Evolutionary conservation across 768 basidiomycete species (phyloP).

Genomic region (Macrocybe gigantea): DNA sequence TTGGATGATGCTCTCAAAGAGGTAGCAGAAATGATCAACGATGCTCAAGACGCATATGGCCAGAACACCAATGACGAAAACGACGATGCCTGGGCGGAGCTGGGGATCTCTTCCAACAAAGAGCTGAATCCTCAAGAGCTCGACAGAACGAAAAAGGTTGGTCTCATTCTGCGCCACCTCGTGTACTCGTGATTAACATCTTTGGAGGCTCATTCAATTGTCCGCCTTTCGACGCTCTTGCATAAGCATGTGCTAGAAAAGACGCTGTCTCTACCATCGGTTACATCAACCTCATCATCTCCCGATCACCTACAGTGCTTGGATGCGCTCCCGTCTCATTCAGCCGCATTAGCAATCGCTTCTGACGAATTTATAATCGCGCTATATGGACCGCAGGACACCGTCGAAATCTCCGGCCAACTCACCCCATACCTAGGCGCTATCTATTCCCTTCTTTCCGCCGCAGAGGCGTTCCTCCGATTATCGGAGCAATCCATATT

Average conservation of each 20-base stretch:
- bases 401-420: constrained; percentile 30
- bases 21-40: constrained; percentile 46
- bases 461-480: constrained; percentile 15
- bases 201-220: constrained; percentile 55
- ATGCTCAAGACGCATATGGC: constrained; percentile 22
- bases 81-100: constrained; percentile 60
- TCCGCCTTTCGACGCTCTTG: constrained; percentile 59
- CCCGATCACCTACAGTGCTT: constrained; percentile 23
- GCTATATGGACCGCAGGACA: constrained; percentile 60
- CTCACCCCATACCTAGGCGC: constrained; percentile 30
- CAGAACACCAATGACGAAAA: constrained; percentile 27
- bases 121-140: constrained; percentile 45
- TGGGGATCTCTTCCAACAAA: constrained; percentile 43
- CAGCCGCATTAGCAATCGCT: constrained; percentile 44
- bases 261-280: constrained; percentile 30
- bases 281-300: constrained; percentile 9
- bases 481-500: constrained; percentile 18
- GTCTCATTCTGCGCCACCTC: background rate
- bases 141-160: constrained; percentile 55
- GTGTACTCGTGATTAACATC: constrained; percentile 27
- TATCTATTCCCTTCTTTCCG: constrained; percentile 29
- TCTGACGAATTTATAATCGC: constrained; percentile 66
- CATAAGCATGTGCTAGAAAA: constrained; percentile 33
- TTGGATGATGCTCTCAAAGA: constrained; percentile 60
- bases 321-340: constrained; percentile 46